Percentiles rank a stretch among this genome's conserved stretches.
These are phyloP conservation scores for Amanita subjunquillea DNA, from an alignment of 768 basidiomycete genomes.

Conservation along the genomic window DNA sequence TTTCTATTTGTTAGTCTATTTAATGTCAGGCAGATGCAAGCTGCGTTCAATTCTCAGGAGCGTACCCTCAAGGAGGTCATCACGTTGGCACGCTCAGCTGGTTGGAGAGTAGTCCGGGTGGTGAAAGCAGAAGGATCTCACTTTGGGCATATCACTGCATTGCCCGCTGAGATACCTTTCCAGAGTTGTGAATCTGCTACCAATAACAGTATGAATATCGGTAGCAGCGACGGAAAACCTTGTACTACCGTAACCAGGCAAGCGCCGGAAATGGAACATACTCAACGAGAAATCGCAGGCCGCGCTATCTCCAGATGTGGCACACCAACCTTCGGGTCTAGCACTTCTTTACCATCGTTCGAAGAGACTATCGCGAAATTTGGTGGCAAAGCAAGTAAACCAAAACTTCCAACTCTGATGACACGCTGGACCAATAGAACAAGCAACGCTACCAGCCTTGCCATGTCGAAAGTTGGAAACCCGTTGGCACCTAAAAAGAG, in stretches of 20 bases:
- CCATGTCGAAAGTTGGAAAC: background rate
- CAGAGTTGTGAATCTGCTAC: constrained; percentile 13
- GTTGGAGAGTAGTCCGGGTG: constrained; percentile 53
- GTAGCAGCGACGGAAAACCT: constrained; percentile 7
- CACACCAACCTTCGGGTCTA: constrained; percentile 55
- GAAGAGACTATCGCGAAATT: constrained; percentile 34
- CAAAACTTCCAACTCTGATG: constrained; percentile 2
- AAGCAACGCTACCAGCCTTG: background rate
- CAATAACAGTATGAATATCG: constrained; percentile 14
- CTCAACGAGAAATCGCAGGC: constrained; percentile 26
- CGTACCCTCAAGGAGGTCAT: constrained; percentile 58
- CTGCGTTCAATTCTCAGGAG: constrained; percentile 58
- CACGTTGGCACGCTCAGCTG: constrained; percentile 40
- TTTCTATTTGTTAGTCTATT: background rate
- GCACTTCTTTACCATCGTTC: constrained; percentile 32
- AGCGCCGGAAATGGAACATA: constrained; percentile 8
- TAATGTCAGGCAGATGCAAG: constrained; percentile 45
- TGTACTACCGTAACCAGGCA: background rate
- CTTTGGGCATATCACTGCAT: constrained; percentile 64
- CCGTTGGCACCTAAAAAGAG: constrained; percentile 13
- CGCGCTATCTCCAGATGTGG: constrained; percentile 43
- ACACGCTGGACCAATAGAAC: background rate
- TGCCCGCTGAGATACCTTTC: constrained; percentile 44
- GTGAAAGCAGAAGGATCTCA: constrained; percentile 49
- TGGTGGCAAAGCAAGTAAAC: constrained; percentile 11